phyloP scores from a whole-genome alignment of 345 rosid genomes.

The Gossypium australe region DNA sequence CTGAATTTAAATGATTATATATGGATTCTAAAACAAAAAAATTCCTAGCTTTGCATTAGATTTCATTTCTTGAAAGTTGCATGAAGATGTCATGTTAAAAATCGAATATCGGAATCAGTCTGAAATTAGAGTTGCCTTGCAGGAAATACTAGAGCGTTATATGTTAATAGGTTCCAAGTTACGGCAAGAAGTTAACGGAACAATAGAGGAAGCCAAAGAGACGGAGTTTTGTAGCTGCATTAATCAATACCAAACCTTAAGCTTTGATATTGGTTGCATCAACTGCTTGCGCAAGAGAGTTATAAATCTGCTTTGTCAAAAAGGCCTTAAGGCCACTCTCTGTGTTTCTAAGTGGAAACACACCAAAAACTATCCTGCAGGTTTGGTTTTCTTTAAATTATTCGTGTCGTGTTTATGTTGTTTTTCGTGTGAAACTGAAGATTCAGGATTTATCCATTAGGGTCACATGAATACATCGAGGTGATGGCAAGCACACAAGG shows the following conservation, averaged over 20 bases:
- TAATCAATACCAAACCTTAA: not conserved
- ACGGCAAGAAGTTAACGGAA: constrained; percentile 28
- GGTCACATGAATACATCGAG: constrained; percentile 41
- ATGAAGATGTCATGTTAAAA: too few relatives aligned
- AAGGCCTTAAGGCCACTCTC: constrained; percentile 29
- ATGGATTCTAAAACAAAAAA: too few relatives aligned
- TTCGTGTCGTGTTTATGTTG: not conserved
- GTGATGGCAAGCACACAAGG: constrained; percentile 24
- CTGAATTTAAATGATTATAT: too few relatives aligned
- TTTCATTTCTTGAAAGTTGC: too few relatives aligned
- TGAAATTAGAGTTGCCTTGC: not conserved
- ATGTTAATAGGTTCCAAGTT: constrained; percentile 20
- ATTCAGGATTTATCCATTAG: constrained; percentile 4
- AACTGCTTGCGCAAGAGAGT: constrained; percentile 32
- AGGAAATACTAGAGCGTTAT: constrained; percentile 39
- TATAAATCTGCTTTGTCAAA: constrained; percentile 25
- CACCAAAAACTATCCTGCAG: constrained; percentile 39
- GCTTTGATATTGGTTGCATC: constrained; percentile 19
- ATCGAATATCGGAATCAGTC: too few relatives aligned
- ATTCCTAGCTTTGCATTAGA: too few relatives aligned
- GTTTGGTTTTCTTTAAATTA: constrained; percentile 10
- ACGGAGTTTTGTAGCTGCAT: constrained; percentile 24
- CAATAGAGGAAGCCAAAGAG: constrained; percentile 23
- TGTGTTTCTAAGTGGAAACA: constrained; percentile 39
- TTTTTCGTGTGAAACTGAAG: not conserved